phyloP scores from a whole-genome alignment of 306 rosid genomes.

The Rosa multiflora region DNA sequence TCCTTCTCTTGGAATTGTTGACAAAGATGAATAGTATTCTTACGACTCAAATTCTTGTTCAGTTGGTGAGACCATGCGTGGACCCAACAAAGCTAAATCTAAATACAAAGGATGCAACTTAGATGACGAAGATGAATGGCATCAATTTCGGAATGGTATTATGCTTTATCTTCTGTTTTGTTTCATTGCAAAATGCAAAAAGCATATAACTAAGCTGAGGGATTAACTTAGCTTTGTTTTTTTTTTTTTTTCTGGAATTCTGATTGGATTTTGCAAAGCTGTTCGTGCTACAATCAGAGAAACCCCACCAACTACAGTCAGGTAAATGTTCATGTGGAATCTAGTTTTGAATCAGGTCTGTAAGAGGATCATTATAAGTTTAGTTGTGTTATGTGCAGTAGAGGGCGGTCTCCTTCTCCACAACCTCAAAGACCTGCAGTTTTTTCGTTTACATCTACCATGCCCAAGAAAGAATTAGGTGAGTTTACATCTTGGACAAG shows the following conservation, averaged over 20 bases:
- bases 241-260: constrained; percentile 14
- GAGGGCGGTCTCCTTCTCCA: constrained; percentile 70
- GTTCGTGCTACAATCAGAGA: constrained; percentile 89
- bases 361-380: constrained; percentile 16
- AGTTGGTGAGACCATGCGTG: constrained; percentile 87
- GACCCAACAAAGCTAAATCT: constrained; percentile 57
- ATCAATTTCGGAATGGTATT: constrained; percentile 77
- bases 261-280: constrained; percentile 47
- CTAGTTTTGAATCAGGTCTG: constrained; percentile 18
- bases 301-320: constrained; percentile 60
- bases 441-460: constrained; percentile 74
- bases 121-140: constrained; percentile 89
- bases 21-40: constrained; percentile 1
- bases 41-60: constrained; percentile 34
- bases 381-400: constrained; percentile 46
- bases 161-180: constrained; percentile 15
- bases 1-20: constrained; percentile 14
- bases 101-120: constrained; percentile 74
- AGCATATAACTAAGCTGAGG: constrained; percentile 10
- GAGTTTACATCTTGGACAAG: constrained; percentile 10
- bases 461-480: constrained; percentile 78
- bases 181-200: not conserved
- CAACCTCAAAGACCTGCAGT: constrained; percentile 52
- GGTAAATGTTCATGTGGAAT: constrained; percentile 42
- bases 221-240: constrained; percentile 25